Conservation (phyloP, 2,329 filamentous ascomycete genomes). For the Aschersonia sp. region DNA sequence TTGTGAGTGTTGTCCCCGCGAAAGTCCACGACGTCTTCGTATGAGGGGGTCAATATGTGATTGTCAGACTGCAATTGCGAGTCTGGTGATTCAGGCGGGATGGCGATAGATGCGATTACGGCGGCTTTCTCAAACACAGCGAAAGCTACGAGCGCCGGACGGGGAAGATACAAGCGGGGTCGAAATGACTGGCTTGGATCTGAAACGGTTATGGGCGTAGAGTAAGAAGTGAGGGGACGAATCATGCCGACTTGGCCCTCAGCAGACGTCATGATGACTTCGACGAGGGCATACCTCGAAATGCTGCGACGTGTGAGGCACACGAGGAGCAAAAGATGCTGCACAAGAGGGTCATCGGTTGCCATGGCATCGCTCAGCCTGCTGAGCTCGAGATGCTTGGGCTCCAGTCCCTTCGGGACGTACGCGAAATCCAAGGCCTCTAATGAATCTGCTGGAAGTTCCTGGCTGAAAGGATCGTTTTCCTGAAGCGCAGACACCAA, state of each 20-base stretch:
- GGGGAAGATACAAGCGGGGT: conserved; percentile 63
- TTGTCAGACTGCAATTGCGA: conserved; percentile 59
- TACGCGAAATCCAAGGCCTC: conserved; percentile 72
- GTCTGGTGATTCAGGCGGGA: conserved; percentile 55
- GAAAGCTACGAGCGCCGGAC: conserved; percentile 67
- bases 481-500: conserved; percentile 49
- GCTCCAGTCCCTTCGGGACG: conserved; percentile 36
- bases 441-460: conserved; percentile 42
- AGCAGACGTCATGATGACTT: conserved; percentile 45
- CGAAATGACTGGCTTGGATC: conserved; percentile 20
- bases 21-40: conserved; percentile 80
- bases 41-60: conserved; percentile 48
- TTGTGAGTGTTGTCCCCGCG: conserved; percentile 49
- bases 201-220: conserved; percentile 30
- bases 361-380: conserved; percentile 34
- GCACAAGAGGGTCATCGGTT: conserved; percentile 34
- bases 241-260: conserved; percentile 46
- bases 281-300: conserved; percentile 61
- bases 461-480: conserved; percentile 30
- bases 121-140: conserved; percentile 67
- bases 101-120: conserved; percentile 59
- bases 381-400: conserved; percentile 34
- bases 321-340: conserved; percentile 48
- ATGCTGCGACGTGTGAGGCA: conserved; percentile 36
- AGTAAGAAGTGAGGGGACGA: conserved; percentile 53